A percentile compares a stretch with the other conserved stretches of the same genome.
phyloP scores from a whole-genome alignment of 2,329 filamentous ascomycete genomes.

The Hypoxylon sp. region DNA sequence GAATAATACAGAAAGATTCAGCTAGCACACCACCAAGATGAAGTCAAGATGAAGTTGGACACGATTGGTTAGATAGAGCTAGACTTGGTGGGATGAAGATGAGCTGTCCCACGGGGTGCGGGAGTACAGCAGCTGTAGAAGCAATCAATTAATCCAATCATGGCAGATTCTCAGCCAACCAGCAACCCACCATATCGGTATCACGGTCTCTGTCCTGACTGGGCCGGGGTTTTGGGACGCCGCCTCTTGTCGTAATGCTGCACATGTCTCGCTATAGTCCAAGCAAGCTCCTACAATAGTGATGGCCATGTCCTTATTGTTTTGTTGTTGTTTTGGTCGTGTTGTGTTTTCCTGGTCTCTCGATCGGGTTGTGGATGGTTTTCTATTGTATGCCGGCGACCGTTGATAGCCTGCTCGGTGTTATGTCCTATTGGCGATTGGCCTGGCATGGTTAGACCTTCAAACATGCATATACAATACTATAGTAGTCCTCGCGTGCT shows the following conservation, averaged over 20 bases:
- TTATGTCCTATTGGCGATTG: slow-evolving; percentile 39
- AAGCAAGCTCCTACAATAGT: slow-evolving; percentile 19
- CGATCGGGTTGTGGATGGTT: slow-evolving; percentile 21
- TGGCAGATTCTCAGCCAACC: slow-evolving; percentile 28
- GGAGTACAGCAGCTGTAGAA: slow-evolving; percentile 43
- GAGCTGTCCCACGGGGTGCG: slow-evolving; percentile 46
- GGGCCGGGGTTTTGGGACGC: slow-evolving; percentile 40
- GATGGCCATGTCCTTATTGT: slow-evolving; percentile 16
- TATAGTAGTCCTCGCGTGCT: slow-evolving; percentile 29
- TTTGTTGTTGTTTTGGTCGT: slow-evolving; percentile 24
- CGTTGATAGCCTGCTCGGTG: slow-evolving; percentile 39
- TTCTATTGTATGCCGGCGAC: slow-evolving; percentile 36
- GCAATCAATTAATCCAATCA: slow-evolving; percentile 46
- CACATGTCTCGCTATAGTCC: slow-evolving; percentile 20
- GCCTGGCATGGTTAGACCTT: slow-evolving; percentile 42
- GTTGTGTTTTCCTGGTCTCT: slow-evolving; percentile 29
- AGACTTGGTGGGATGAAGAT: slow-evolving; percentile 41
- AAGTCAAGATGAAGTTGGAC: slow-evolving; percentile 39
- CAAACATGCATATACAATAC: slow-evolving; percentile 34
- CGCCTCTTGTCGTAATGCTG: slow-evolving; percentile 40
- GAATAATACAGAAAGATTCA: slow-evolving; percentile 26
- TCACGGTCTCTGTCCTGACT: slow-evolving; percentile 38
- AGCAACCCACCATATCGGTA: slow-evolving; percentile 43
- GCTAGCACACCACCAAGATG: slow-evolving; percentile 41
- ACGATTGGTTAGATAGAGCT: slow-evolving; percentile 38